These are phyloP conservation scores for Hymenoscyphus salicellus DNA, from an alignment of 2,329 filamentous ascomycete genomes.

Conservation along the genomic window DNA sequence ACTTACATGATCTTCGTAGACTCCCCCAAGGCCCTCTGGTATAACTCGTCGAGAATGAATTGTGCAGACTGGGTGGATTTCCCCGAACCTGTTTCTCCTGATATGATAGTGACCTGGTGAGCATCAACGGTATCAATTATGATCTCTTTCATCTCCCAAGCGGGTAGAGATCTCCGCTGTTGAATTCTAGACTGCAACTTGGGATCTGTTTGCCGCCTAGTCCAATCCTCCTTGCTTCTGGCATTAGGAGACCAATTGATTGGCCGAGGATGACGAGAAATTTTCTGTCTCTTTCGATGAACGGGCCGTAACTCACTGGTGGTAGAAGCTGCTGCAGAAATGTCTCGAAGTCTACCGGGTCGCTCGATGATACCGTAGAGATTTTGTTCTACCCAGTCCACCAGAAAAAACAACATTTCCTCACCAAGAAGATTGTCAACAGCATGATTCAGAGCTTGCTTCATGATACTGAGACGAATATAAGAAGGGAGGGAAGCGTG, in stretches of 20 bases:
- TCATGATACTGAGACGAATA: constrained; percentile 84
- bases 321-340: constrained; percentile 73
- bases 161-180: constrained; percentile 72
- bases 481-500: constrained; percentile 77
- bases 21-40: constrained; percentile 69
- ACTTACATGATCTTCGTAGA: constrained; percentile 73
- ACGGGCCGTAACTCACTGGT: constrained; percentile 48
- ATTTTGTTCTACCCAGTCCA: constrained; percentile 88
- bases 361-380: constrained; percentile 78
- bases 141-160: constrained; percentile 76
- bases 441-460: constrained; percentile 70
- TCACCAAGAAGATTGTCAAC: constrained; percentile 71
- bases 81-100: constrained; percentile 92
- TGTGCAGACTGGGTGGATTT: constrained; percentile 97
- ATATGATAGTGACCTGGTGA: constrained; percentile 92
- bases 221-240: constrained; percentile 66
- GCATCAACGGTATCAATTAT: constrained; percentile 73
- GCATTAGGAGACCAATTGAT: constrained; percentile 63
- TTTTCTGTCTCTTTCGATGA: constrained; percentile 30
- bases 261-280: constrained; percentile 50
- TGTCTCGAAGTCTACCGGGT: constrained; percentile 79
- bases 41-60: constrained; percentile 90
- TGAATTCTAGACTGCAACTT: constrained; percentile 72
- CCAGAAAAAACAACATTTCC: constrained; percentile 84
- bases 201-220: constrained; percentile 60